Evolutionary conservation across 345 rosid genomes (phyloP).

Genomic region (Angophora floribunda): DNA sequence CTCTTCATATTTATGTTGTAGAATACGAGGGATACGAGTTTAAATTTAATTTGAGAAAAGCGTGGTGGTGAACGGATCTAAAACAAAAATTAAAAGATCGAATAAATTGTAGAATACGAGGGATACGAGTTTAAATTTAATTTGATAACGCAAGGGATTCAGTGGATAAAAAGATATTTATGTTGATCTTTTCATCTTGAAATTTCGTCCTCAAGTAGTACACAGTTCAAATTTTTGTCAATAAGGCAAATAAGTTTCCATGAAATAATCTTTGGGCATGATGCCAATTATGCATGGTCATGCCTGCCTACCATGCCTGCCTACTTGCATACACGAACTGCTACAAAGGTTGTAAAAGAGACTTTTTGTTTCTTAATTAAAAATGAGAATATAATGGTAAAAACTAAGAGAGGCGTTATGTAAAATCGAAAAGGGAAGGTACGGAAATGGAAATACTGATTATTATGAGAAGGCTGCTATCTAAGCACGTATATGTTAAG

Average conservation of each 20-base stretch:
- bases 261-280: not conserved
- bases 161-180: not conserved
- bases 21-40: too few relatives aligned
- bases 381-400: not conserved
- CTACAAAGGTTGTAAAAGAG: not conserved
- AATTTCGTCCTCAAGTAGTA: not conserved
- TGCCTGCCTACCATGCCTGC: too few relatives aligned
- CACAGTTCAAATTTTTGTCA: not conserved
- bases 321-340: not conserved
- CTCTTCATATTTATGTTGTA: too few relatives aligned
- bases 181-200: not conserved
- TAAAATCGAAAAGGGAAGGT: not conserved
- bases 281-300: not conserved
- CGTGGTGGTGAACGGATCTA: not conserved
- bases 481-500: not conserved
- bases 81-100: not conserved
- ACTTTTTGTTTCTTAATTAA: not conserved
- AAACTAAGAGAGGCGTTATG: not conserved
- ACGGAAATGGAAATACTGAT: not conserved
- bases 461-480: not conserved
- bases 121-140: not conserved
- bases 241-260: not conserved
- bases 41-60: too few relatives aligned
- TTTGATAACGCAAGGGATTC: not conserved
- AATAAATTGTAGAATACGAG: not conserved